Percentiles rank a stretch among this genome's conserved stretches.
Conservation (phyloP, 2,329 filamentous ascomycete genomes). For the Zarea fungicola region DNA sequence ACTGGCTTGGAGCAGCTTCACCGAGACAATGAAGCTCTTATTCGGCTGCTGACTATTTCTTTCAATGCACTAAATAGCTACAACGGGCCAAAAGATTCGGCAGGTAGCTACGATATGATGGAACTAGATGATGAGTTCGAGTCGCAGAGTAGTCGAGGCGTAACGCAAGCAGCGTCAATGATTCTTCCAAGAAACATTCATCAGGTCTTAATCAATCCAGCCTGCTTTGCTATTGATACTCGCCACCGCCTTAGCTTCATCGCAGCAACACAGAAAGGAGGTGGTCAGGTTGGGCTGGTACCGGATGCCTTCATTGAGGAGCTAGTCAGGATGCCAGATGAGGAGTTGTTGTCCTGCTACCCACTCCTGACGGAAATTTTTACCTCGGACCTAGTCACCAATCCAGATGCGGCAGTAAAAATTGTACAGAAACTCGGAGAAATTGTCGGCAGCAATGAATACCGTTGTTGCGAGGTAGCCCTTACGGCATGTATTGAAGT, state of each 20-base stretch:
- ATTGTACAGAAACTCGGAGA: constrained; percentile 47
- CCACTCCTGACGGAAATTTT: constrained; percentile 48
- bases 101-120: constrained; percentile 49
- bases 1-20: constrained; percentile 33
- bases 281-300: constrained; percentile 42
- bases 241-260: constrained; percentile 42
- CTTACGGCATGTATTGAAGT: constrained; percentile 62
- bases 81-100: constrained; percentile 26
- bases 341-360: constrained; percentile 50
- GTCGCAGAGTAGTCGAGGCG: constrained; percentile 50
- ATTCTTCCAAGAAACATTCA: constrained; percentile 43
- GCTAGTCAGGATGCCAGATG: constrained; percentile 43
- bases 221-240: constrained; percentile 45
- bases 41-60: constrained; percentile 39
- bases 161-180: constrained; percentile 28
- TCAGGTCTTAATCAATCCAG: constrained; percentile 35
- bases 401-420: constrained; percentile 38
- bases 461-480: constrained; percentile 69
- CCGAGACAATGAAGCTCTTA: constrained; percentile 34
- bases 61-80: constrained; percentile 29
- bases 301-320: constrained; percentile 46
- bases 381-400: constrained; percentile 46
- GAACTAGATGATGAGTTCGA: constrained; percentile 63
- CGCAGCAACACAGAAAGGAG: constrained; percentile 36
- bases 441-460: constrained; percentile 52